Base-by-base conservation (phyloP, 2,329 filamentous ascomycete genomes). In the Leptoxyphium fumago region DNA sequence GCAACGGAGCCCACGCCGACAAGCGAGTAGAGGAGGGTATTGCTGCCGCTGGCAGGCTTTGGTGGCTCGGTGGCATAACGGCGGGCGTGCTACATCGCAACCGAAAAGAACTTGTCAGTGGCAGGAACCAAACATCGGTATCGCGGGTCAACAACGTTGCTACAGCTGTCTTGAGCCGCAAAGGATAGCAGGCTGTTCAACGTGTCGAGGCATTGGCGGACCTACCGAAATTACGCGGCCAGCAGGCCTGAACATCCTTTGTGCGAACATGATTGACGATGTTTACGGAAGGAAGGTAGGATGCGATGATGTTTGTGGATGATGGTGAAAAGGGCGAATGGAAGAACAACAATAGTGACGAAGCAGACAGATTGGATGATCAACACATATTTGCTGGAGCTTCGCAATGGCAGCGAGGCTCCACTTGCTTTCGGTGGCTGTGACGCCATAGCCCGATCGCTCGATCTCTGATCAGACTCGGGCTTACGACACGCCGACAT, bases 31-130 rank as follows among this genome's bases (percentile, higher is more conserved):
- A 87, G 62, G 32, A 77, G 60, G 34, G 73, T 63, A 57, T 75
- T 78, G 59, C 70, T 74, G 60, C 73, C 67, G 64, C 77, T 36
- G 13, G 32, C 76, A 49, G 61, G 53, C 58, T 64, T 64, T 48
- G 70, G 67, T 39, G 65, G 62, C 49, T 70, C 64, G 51, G 84
- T 82, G 45, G 88, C 84, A 65, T 94, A 95, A 58, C 73, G 72
- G 60, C 79, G 77, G 61, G 77, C 69, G 59, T 74, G 72, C 78
- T 82, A 45, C 43, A 44, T 40, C 43, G 41, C 52, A 26, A 52
- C 45, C 43, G 48, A 15, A 38, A 43, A 40, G 10, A 41, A 49
- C 50, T 43, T 47, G 44, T 49, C 44, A 58, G 54, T 47, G 39
- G 39, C 34, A 40, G 45, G 36, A 42, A 26, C 21, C 21, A 7